A percentile compares a stretch with the other conserved stretches of the same genome.
Evolutionary conservation across 2,329 filamentous ascomycete species (phyloP).

Genomic region (Purpureocillium takamizusanense): DNA sequence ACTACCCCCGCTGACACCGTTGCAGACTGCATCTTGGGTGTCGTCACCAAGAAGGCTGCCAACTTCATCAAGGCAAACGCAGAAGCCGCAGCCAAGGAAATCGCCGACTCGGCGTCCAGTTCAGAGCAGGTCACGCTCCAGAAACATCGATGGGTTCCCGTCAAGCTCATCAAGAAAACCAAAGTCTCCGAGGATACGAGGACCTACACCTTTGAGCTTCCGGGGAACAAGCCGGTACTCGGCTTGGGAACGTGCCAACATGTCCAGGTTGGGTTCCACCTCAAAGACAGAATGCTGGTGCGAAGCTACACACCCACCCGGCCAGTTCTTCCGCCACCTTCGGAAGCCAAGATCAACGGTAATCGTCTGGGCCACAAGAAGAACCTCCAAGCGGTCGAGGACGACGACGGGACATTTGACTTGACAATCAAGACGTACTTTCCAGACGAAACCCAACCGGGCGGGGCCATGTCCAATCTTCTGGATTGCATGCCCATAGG

Average conservation of each 20-base stretch:
- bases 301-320: conserved; percentile 40
- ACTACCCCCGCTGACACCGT: background rate
- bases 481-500: conserved; percentile 38
- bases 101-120: conserved; percentile 11
- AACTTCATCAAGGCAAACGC: conserved; percentile 35
- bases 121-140: conserved; percentile 23
- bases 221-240: conserved; percentile 26
- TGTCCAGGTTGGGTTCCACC: conserved; percentile 42
- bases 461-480: conserved; percentile 44
- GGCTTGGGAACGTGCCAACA: conserved; percentile 43
- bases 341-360: background rate
- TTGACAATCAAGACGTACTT: conserved; percentile 43
- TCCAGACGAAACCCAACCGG: conserved; percentile 34
- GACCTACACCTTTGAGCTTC: conserved; percentile 36
- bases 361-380: too few species aligned
- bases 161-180: conserved; percentile 27
- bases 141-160: conserved; percentile 36
- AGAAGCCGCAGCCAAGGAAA: conserved; percentile 28
- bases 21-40: conserved; percentile 38
- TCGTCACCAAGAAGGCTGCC: conserved; percentile 37
- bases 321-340: conserved; percentile 24
- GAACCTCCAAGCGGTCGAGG: conserved; percentile 1
- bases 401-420: conserved; percentile 36
- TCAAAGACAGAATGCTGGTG: conserved; percentile 39
- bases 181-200: conserved; percentile 28